Conservation (phyloP, 2,329 filamentous ascomycete genomes). For the Colletotrichum tropicale region DNA sequence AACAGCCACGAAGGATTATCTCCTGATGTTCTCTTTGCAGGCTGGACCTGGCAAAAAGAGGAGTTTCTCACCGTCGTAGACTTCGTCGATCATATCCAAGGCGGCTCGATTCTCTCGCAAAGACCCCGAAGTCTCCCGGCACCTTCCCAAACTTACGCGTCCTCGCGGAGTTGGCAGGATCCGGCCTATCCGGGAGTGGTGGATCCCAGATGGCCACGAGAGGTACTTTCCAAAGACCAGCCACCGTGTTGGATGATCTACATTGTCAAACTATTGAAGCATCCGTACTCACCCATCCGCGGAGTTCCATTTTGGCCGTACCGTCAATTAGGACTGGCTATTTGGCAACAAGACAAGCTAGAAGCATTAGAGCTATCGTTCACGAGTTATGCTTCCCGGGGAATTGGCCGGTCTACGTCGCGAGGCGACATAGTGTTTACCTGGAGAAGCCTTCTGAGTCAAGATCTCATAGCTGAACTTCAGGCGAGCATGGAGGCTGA, state of each 20-base stretch:
- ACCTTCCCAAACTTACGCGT: neutral
- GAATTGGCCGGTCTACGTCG: neutral
- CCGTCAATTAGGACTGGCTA: neutral
- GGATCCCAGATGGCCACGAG: neutral
- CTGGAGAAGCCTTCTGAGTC: constrained; percentile 1
- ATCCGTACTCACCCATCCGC: neutral
- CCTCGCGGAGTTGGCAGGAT: neutral
- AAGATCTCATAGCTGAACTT: neutral
- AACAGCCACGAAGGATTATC: neutral
- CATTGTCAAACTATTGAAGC: neutral
- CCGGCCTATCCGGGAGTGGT: neutral
- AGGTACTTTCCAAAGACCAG: neutral
- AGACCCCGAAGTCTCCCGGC: neutral
- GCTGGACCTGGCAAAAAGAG: neutral
- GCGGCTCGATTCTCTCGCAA: neutral
- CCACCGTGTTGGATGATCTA: neutral
- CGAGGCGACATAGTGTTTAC: neutral
- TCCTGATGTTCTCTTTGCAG: neutral
- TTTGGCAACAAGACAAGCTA: neutral
- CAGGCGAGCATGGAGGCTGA: neutral
- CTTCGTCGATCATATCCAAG: neutral
- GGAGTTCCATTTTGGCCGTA: neutral
- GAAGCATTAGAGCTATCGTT: neutral
- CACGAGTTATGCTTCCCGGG: neutral
- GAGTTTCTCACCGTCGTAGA: constrained; percentile 2